Evolutionary conservation across 2,329 filamentous ascomycete species (phyloP), one percentile per base, ranked within the genome.

Genomic region (Aspergillus sp.): DNA sequence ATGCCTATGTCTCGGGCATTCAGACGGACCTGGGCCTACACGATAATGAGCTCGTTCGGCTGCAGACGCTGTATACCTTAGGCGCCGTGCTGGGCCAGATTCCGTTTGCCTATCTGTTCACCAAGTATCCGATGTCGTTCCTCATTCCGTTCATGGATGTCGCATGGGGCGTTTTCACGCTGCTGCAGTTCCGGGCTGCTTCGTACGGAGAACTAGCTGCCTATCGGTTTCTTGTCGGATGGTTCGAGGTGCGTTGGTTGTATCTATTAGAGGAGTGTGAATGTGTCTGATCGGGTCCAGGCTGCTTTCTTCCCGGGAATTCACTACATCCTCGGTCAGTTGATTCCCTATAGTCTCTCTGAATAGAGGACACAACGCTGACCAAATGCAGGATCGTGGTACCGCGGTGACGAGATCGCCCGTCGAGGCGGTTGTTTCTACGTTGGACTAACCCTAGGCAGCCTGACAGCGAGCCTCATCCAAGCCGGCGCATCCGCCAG

Each of bases 111-210:
- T 77, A 76, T 48, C 59, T 79, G 1, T 74, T 79, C 48, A 73
- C 69, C 10, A 57, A 49, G 35, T 45, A 64, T 7, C 63, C 74
- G 0, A 74, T 80, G 61, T 68, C 72, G 46, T 78, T 70, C 61
- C 53, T 76, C 0, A 69, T 79, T 4, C 77, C 78, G 0, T 65
- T 68, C 6, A 64, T 79, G 50, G 75, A 80, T 48, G 52, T 80
- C 1, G 58, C 65, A 2, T 81, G 78, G 78, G 77, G 76, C 0
- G 59, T 80, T 10, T 77, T 81, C 49, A 81, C 78, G 0, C 65
- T 82, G 6, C 62, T 80, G 3, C 76, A 80, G 48, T 79, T 73
- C 45, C 72, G 76, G 4, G 72, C 71, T 1, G 62, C 67, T 2
- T 65, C 68, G 2, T 79, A 71, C 50, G 68, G 70, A 0, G 77